Evolutionary conservation across 228 moss, liverwort and hornwort genomes (phyloP), one percentile per base, ranked within the genome.

Genomic region (Sphagnum magellanicum): DNA sequence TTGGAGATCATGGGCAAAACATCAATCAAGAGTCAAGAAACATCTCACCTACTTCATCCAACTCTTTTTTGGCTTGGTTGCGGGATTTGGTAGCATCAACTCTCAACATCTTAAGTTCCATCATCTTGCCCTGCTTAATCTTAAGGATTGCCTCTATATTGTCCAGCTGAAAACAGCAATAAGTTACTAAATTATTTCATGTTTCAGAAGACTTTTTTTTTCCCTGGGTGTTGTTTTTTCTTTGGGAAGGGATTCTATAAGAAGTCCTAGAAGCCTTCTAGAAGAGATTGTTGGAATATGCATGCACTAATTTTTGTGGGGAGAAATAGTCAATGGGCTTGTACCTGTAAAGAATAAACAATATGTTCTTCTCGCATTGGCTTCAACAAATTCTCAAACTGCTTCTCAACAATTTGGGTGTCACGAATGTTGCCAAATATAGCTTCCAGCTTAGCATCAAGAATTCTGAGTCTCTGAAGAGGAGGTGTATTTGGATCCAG

Each of bases 321-420:
- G 32, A 32, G 32, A 32, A 32, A 32, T 55, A 62, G 61, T 11
- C 16, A 15, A 2, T 5, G 46, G 52, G 50, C n/a, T 13, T 11
- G 60, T 49, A 85, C 84, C 81, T 85, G 78, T 50, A 81, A 76
- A 68, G 68, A 69, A 47, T 81, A 85, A 9, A 76, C 68, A 59
- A 73, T 74, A 63, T 79, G 78, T 48, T 85, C 85, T 65, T 85
- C 85, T 70, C 74, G 78, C 85, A 85, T 79, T 60, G 85, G 81
- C 61, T 76, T 85, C 73, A 85, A 72, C 60, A 67, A 68, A n/a
- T n/a, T 53, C 53, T 79, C 76, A 66, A 78, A 79, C 64, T 81
- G 79, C 50, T 60, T 70, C 55, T 74, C 47, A 3, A 85, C 67
- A 15, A 73, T 79, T 50, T 85, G 77, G 13, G 79, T 81, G 16